Evolutionary conservation across 176 grass and related monocot species (phyloP).

Genomic region (Bonia amplexicaulis): DNA sequence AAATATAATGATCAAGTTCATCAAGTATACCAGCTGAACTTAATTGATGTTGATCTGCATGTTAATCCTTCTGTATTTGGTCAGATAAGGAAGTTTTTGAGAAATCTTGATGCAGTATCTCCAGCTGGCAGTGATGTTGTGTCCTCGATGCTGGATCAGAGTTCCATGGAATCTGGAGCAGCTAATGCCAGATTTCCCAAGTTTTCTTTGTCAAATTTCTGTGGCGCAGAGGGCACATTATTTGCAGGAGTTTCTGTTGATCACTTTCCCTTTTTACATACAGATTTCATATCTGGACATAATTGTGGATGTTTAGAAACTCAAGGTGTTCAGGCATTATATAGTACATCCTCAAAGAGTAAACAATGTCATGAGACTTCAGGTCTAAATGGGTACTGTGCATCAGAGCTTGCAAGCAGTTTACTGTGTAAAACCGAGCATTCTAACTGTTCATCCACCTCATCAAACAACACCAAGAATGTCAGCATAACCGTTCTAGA

Average conservation of each 20-base stretch:
- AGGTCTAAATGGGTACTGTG: conserved; percentile 26
- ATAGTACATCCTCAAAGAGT: conserved; percentile 29
- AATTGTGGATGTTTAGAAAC: conserved; percentile 29
- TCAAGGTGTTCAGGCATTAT: conserved; percentile 32
- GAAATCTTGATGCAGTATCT: conserved; percentile 43
- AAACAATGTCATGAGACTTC: conserved; percentile 16
- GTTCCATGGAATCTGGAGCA: conserved; percentile 11
- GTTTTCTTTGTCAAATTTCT: conserved; percentile 60
- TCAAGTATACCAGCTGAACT: conserved; percentile 47
- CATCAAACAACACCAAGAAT: conserved; percentile 19
- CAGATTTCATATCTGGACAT: conserved; percentile 28
- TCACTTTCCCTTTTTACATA: conserved; percentile 68
- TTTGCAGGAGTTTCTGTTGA: conserved; percentile 49
- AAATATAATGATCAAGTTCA: conserved; percentile 34
- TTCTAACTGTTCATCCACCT: conserved; percentile 10
- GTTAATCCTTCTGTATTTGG: conserved; percentile 62
- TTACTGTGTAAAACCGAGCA: not conserved
- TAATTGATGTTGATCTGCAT: conserved; percentile 75
- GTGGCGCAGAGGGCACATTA: conserved; percentile 23
- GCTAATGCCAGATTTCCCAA: conserved; percentile 32
- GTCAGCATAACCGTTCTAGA: conserved; percentile 43
- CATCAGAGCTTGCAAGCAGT: conserved; percentile 14
- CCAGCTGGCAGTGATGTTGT: conserved; percentile 31
- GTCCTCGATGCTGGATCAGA: conserved; percentile 24
- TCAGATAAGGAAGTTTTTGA: conserved; percentile 54